phyloP scores from a whole-genome alignment of 345 rosid species.

The Physaria fendleri region DNA sequence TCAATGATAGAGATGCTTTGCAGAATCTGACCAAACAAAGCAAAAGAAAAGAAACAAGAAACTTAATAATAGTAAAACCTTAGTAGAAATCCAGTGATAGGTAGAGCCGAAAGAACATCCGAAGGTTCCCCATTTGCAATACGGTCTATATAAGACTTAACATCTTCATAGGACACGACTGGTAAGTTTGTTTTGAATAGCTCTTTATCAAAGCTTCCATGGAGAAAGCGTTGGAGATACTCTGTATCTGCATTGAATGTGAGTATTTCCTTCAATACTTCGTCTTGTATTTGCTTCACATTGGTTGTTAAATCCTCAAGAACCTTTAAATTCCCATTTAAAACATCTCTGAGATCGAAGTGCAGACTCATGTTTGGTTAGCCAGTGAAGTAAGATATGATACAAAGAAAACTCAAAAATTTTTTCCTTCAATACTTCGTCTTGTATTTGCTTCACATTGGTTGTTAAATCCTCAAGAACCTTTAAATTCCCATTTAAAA shows the following conservation, averaged over 20 bases:
- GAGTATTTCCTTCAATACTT: conserved; percentile 42
- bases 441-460: conserved; percentile 26
- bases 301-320: neutral
- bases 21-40: too few relatives aligned
- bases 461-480: conserved; percentile 1
- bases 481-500: too few relatives aligned
- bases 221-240: conserved; percentile 33
- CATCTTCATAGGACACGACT: conserved; percentile 50
- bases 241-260: conserved; percentile 37
- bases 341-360: neutral
- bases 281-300: conserved; percentile 26
- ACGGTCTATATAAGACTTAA: conserved; percentile 44
- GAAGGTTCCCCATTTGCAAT: conserved; percentile 49
- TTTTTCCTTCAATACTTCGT: conserved; percentile 36
- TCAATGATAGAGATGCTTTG: neutral
- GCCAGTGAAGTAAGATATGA: too few relatives aligned
- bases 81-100: conserved; percentile 45
- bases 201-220: conserved; percentile 30
- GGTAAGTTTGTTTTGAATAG: conserved; percentile 46
- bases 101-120: conserved; percentile 40
- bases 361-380: neutral
- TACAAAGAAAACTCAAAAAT: too few relatives aligned
- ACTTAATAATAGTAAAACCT: neutral
- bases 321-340: too few relatives aligned
- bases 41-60: neutral